Evolutionary conservation across 768 basidiomycete genomes (phyloP).

Genomic region (Phanerodontia chrysosporium): DNA sequence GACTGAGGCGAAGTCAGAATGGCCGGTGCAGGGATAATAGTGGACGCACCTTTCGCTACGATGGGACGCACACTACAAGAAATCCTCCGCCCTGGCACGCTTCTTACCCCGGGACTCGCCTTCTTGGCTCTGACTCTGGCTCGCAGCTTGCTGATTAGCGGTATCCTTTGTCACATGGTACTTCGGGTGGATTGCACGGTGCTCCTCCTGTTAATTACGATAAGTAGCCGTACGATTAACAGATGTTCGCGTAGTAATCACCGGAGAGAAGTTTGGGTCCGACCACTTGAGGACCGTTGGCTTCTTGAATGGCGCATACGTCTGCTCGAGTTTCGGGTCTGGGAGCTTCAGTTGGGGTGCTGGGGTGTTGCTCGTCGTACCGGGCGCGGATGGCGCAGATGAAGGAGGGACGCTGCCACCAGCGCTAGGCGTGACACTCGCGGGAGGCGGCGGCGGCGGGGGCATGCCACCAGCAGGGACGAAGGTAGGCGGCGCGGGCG

Average conservation of each 20-base stretch:
- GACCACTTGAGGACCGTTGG: conserved; percentile 66
- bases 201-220: conserved; percentile 58
- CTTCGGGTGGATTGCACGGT: conserved; percentile 58
- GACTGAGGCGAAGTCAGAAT: not conserved
- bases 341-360: conserved; percentile 42
- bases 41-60: not conserved
- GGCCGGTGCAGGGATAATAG: not conserved
- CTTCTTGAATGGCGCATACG: conserved; percentile 74
- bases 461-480: conserved; percentile 24
- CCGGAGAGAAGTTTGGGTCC: conserved; percentile 78
- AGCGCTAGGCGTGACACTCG: conserved; percentile 21
- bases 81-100: conserved; percentile 83
- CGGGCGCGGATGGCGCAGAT: conserved; percentile 19
- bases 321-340: conserved; percentile 54
- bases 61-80: conserved; percentile 22
- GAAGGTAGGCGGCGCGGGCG: conserved; percentile 20
- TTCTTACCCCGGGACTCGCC: conserved; percentile 79
- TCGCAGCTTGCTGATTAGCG: conserved; percentile 26
- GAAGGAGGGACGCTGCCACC: conserved; percentile 17
- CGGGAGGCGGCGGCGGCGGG: conserved; percentile 22
- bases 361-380: conserved; percentile 1
- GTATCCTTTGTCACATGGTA: conserved; percentile 54
- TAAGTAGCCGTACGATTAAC: not conserved
- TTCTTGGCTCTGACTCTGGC: conserved; percentile 21
- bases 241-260: conserved; percentile 33